Evolutionary conservation across 176 grass and related monocot species (phyloP).

Genomic region (Calamus simplicifolius): DNA sequence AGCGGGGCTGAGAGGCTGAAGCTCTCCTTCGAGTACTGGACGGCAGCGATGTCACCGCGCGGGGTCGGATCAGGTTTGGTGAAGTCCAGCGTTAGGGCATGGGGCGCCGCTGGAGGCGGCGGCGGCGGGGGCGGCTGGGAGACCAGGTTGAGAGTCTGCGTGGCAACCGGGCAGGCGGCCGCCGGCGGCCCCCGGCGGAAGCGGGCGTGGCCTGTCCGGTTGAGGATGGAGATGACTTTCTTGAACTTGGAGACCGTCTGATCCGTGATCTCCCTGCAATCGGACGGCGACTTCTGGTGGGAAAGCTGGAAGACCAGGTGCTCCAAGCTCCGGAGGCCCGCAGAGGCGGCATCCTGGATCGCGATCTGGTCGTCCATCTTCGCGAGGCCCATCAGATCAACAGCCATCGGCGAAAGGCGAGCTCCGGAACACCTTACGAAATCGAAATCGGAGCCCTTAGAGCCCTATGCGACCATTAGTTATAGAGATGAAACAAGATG

Average conservation of each 20-base stretch:
- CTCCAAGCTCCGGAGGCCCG: constrained; percentile 68
- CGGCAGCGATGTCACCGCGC: too few species aligned
- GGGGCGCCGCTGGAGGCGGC: constrained; percentile 21
- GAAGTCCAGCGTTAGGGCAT: constrained; percentile 81
- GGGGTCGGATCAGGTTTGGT: constrained; percentile 49
- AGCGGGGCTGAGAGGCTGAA: constrained; percentile 51
- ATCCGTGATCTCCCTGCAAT: constrained; percentile 77
- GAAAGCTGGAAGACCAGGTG: constrained; percentile 60
- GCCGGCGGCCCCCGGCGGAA: constrained; percentile 50
- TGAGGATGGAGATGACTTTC: constrained; percentile 85
- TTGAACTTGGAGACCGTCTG: constrained; percentile 80
- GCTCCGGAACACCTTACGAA: too few species aligned
- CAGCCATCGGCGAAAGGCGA: constrained; percentile 41
- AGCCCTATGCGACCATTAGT: too few species aligned
- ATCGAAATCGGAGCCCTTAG: too few species aligned
- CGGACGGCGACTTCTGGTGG: constrained; percentile 13
- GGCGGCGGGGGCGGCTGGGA: neutral
- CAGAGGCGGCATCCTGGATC: constrained; percentile 75
- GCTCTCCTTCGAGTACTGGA: constrained; percentile 2
- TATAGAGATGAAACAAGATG: too few species aligned
- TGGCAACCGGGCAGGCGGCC: neutral
- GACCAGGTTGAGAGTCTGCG: neutral
- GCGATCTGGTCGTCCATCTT: constrained; percentile 59
- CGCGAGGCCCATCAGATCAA: constrained; percentile 50
- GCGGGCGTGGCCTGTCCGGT: constrained; percentile 93